Percentiles rank a stretch among this genome's conserved stretches.
These are phyloP conservation scores for Daedaleopsis nitida DNA, from an alignment of 768 basidiomycete species.

Conservation along the genomic window DNA sequence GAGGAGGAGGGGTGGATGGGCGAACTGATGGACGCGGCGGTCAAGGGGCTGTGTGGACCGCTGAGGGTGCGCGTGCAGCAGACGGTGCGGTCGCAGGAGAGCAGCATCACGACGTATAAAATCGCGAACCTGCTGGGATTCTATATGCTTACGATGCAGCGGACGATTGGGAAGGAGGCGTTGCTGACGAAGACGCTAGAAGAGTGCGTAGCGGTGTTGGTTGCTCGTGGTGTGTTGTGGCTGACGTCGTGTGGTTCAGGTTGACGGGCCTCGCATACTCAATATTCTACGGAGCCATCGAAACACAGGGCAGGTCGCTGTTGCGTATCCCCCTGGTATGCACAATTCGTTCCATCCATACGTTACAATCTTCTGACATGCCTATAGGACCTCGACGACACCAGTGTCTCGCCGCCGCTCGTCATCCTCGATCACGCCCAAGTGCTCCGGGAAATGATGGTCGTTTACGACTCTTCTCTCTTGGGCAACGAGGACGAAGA, in stretches of 20 bases:
- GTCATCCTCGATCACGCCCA: conserved; percentile 81
- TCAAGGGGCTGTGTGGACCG: conserved; percentile 86
- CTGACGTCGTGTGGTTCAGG: conserved; percentile 39
- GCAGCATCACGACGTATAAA: conserved; percentile 88
- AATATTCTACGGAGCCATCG: conserved; percentile 87
- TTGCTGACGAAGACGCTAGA: conserved; percentile 72
- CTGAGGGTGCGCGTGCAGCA: conserved; percentile 94
- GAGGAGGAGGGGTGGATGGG: conserved; percentile 81
- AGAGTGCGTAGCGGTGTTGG: conserved; percentile 52
- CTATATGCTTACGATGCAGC: conserved; percentile 88
- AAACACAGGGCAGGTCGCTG: conserved; percentile 75
- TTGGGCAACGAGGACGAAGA: conserved; percentile 52
- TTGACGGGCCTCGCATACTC: conserved; percentile 80
- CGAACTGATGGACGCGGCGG: conserved; percentile 77
- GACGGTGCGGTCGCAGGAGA: conserved; percentile 91
- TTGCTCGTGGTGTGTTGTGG: background rate
- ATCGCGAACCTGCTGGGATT: conserved; percentile 95
- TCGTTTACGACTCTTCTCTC: conserved; percentile 85
- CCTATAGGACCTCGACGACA: conserved; percentile 64
- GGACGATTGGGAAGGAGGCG: conserved; percentile 87
- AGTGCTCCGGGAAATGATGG: conserved; percentile 85
- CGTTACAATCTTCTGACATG: background rate
- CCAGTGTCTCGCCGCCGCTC: conserved; percentile 71
- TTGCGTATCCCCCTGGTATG: conserved; percentile 56
- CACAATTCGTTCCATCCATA: too few relatives aligned